These are phyloP conservation scores for Grifola frondosa DNA, from an alignment of 1,284 basidiomycete species.

Conservation along the genomic window DNA sequence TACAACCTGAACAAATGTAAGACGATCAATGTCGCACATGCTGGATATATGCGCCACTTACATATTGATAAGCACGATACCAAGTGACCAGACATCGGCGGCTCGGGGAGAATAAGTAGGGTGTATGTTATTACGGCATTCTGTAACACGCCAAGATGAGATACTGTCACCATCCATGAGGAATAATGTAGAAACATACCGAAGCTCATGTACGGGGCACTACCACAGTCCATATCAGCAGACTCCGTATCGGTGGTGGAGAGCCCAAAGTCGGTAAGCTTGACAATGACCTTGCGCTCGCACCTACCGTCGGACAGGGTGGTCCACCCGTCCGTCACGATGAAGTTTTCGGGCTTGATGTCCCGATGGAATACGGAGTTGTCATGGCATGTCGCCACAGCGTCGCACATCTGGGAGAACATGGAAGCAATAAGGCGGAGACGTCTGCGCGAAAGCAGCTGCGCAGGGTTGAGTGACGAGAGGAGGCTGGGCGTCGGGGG, in stretches of 20 bases:
- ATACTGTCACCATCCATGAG: not conserved
- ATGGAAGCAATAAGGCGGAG: slow-evolving; percentile 92
- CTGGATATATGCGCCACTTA: slow-evolving; percentile 36
- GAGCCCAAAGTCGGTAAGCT: slow-evolving; percentile 96
- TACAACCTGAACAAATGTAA: slow-evolving; percentile 67
- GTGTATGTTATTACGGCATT: slow-evolving; percentile 96
- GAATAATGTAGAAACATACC: slow-evolving; percentile 48
- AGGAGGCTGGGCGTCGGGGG: slow-evolving; percentile 94
- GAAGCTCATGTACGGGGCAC: slow-evolving; percentile 98
- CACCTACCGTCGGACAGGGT: slow-evolving; percentile 49
- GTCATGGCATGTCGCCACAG: slow-evolving; percentile 94
- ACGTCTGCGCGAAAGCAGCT: slow-evolving; percentile 83
- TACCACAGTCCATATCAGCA: slow-evolving; percentile 97
- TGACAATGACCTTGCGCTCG: slow-evolving; percentile 83
- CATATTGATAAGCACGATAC: slow-evolving; percentile 98
- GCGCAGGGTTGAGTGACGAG: slow-evolving; percentile 80
- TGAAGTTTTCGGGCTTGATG: slow-evolving; percentile 98
- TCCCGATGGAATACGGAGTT: slow-evolving; percentile 93
- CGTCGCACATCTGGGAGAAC: slow-evolving; percentile 98
- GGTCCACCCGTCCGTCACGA: slow-evolving; percentile 80
- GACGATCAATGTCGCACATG: slow-evolving; percentile 8
- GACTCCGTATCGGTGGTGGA: slow-evolving; percentile 88
- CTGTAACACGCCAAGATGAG: slow-evolving; percentile 43
- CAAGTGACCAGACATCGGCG: slow-evolving; percentile 98
- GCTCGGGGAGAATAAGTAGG: slow-evolving; percentile 91